Percentiles rank a stretch among this genome's conserved stretches.
Conservation (phyloP, 495 filamentous ascomycete species). For the Daldinia concentrica region DNA sequence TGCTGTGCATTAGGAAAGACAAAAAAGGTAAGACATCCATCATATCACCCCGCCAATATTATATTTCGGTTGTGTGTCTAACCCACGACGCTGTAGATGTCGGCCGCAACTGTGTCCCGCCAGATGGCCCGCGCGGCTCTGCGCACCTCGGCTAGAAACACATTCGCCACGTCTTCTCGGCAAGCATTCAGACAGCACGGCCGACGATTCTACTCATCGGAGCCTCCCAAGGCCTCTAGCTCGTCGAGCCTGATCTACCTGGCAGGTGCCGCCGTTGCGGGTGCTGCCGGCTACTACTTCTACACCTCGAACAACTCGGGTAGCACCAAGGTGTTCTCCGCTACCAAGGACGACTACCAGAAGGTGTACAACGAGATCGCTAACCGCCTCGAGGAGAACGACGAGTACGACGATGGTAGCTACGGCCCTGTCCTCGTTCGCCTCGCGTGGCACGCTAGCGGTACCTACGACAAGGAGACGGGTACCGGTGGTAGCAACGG, state of each 20-base stretch:
- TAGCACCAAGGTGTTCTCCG: constrained; percentile 68
- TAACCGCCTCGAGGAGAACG: constrained; percentile 78
- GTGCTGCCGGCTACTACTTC: constrained; percentile 75
- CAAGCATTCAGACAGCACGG: constrained; percentile 70
- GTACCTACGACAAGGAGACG: constrained; percentile 89
- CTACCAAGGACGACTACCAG: constrained; percentile 90
- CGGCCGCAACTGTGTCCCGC: constrained; percentile 54
- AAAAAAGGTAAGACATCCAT: constrained; percentile 38
- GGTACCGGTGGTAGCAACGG: constrained; percentile 94
- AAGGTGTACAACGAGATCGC: constrained; percentile 94
- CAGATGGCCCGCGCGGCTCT: constrained; percentile 66
- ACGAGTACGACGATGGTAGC: constrained; percentile 96
- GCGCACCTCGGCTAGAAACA: constrained; percentile 62
- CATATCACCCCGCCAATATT: constrained; percentile 26
- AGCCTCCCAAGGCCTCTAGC: constrained; percentile 66
- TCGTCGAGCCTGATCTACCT: constrained; percentile 53
- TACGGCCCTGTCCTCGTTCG: constrained; percentile 91
- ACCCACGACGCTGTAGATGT: constrained; percentile 52
- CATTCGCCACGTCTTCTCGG: constrained; percentile 59
- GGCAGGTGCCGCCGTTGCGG: constrained; percentile 65
- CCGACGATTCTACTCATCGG: constrained; percentile 81
- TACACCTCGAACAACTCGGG: constrained; percentile 67
- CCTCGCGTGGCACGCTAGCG: constrained; percentile 87
- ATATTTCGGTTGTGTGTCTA: constrained; percentile 29
- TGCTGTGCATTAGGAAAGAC: constrained; percentile 35